Conservation (phyloP, 1,284 basidiomycete genomes). For the Ganoderma resinaceum region DNA sequence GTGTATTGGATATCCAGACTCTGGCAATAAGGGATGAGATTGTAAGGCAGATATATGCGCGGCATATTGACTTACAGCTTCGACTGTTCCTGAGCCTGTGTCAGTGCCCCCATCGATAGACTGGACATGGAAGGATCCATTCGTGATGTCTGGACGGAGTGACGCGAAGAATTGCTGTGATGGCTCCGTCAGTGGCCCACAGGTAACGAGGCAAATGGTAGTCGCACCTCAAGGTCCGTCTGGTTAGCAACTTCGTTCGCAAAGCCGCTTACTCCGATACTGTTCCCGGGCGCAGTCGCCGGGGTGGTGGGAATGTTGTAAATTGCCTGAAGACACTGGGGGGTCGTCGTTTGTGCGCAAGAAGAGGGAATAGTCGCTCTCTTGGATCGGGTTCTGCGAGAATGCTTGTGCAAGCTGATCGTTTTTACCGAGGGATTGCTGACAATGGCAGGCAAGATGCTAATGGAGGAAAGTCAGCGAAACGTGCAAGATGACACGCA, state of each 20-base stretch:
- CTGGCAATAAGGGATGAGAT: conserved; percentile 47
- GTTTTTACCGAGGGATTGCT: background rate
- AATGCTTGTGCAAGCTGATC: background rate
- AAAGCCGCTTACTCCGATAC: conserved; percentile 62
- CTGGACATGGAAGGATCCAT: conserved; percentile 28
- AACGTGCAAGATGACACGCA: background rate
- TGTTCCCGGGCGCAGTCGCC: conserved; percentile 49
- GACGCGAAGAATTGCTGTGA: conserved; percentile 53
- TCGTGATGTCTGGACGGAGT: conserved; percentile 56
- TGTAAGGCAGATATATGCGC: conserved; percentile 49
- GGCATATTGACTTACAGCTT: conserved; percentile 23
- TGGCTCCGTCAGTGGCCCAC: background rate
- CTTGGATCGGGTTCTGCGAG: conserved; percentile 16
- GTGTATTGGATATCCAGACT: conserved; percentile 72
- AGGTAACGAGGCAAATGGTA: background rate
- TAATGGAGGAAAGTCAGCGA: background rate
- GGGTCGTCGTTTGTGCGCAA: conserved; percentile 49
- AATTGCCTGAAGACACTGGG: conserved; percentile 57
- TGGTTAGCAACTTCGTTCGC: conserved; percentile 57
- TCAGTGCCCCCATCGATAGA: conserved; percentile 44
- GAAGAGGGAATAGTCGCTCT: conserved; percentile 20
- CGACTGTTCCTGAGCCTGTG: conserved; percentile 23
- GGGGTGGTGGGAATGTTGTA: conserved; percentile 59
- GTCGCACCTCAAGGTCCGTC: conserved; percentile 50
- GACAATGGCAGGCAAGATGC: background rate